Conservation (phyloP, 176 grass and related monocot species). For the Carex myosuroides region DNA sequence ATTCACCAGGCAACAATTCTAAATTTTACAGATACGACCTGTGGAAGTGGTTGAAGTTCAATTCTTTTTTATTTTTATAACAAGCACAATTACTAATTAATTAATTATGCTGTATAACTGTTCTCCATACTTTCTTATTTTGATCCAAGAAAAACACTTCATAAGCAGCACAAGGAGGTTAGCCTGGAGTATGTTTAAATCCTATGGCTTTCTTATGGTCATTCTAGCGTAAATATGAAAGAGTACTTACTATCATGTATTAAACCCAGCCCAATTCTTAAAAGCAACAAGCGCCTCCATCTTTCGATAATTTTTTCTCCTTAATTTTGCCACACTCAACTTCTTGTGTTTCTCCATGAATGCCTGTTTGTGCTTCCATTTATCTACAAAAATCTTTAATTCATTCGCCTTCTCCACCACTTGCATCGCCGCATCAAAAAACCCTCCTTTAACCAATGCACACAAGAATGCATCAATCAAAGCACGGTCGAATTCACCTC, state of each 20-base stretch:
- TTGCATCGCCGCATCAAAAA: conserved; percentile 95
- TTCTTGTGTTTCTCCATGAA: conserved; percentile 99
- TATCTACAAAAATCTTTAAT: conserved; percentile 94
- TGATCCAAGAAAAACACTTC: too few relatives aligned
- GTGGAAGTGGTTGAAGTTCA: not conserved
- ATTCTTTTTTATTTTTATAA: not conserved
- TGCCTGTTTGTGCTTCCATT: conserved; percentile 96
- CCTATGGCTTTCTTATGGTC: not conserved
- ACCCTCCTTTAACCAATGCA: conserved; percentile 92
- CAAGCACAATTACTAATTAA: not conserved
- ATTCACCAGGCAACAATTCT: not conserved
- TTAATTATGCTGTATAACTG: not conserved
- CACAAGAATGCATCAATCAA: conserved; percentile 83
- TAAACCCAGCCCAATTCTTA: conserved; percentile 96
- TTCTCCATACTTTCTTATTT: not conserved
- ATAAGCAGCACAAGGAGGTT: not conserved
- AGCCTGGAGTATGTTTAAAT: not conserved
- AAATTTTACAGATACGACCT: not conserved
- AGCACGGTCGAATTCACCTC: conserved; percentile 61
- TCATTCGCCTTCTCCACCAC: conserved; percentile 88
- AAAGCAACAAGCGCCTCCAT: conserved; percentile 91
- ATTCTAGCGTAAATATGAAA: not conserved
- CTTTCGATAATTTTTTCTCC: conserved; percentile 81
- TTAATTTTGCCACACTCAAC: conserved; percentile 73
- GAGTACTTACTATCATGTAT: conserved; percentile 30